These are phyloP conservation scores for Dryas drummondii DNA, from an alignment of 306 rosid genomes.

Conservation along the genomic window DNA sequence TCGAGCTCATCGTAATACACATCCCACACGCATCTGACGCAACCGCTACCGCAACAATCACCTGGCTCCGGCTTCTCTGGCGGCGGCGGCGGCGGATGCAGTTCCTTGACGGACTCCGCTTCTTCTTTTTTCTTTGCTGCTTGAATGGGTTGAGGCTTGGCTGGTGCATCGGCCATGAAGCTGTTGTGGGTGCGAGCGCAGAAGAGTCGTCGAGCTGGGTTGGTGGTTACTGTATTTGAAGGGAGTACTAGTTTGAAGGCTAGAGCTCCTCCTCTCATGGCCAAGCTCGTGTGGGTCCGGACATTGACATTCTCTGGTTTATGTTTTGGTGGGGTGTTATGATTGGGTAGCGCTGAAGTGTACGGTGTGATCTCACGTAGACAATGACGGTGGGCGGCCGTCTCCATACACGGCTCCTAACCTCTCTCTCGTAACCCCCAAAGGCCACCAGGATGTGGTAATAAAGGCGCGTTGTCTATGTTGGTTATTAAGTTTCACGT, in stretches of 20 bases:
- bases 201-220: conserved; percentile 6
- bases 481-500: too few relatives aligned
- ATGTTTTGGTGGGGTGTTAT: not conserved
- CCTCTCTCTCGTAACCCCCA: not conserved
- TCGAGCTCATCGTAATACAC: conserved; percentile 85
- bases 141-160: not conserved
- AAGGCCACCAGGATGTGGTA: too few relatives aligned
- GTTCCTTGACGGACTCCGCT: conserved; percentile 10
- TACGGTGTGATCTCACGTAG: conserved; percentile 9
- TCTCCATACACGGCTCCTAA: conserved; percentile 16
- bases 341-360: conserved; percentile 9
- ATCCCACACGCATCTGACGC: conserved; percentile 96
- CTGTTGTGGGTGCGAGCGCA: not conserved
- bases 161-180: conserved; percentile 32
- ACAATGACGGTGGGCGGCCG: conserved; percentile 4
- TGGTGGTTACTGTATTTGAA: conserved; percentile 1
- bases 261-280: conserved; percentile 24
- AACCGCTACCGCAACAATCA: conserved; percentile 93
- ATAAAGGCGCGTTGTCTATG: too few relatives aligned
- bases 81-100: conserved; percentile 58
- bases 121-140: conserved; percentile 1
- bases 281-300: conserved; percentile 11
- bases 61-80: conserved; percentile 83
- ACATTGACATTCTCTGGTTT: conserved; percentile 23
- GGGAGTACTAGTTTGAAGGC: not conserved